Base-by-base conservation (phyloP, 331 rosid species). In the Acacia concinna region DNA sequence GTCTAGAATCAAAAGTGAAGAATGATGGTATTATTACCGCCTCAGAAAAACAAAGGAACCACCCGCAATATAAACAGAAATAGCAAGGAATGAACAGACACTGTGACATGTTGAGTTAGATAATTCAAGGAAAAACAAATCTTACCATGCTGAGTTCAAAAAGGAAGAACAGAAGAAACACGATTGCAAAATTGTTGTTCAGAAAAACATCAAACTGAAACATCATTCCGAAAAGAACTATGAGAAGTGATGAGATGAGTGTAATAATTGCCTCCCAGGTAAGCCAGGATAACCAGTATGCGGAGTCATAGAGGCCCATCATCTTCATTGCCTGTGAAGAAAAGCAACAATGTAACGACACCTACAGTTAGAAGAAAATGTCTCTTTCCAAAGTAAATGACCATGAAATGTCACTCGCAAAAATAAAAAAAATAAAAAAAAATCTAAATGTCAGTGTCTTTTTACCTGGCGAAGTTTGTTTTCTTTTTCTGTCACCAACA, bases 251-350 rank as follows among this genome's bases (percentile, higher is more conserved):
- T n/a, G 97, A 88, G 75, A 94, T 6, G n/a, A 94, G 56, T 11
- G 90, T 78, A 30, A 88, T 77, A 73, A 86, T 54, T 46, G 92
- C 87, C 67, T 94, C 97, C 97, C 96, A 94, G 25, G 90, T 71
- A 79, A 94, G 86, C 97, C 97, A 94, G 57, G 98, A 92, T 57
- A 91, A 73, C 97, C 98, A 94, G 83, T 94, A 94, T n/a, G 97
- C 97, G 57, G 90, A 84, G 80, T 94, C 98, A n/a, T 87, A 94
- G 56, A 94, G 94, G 70, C 98, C 98, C 97, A 94, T 94, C 89
- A 94, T 88, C 11, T 78, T 74, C 98, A 94, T 91, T 74, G 92
- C 91, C 97, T 94, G 87, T 52, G 59, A 81, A 86, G 75, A 70
- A 56, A 44, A 81, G 76, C 10, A 20, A 68, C 51, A 68, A 30